Percentiles rank a stretch among this genome's conserved stretches.
These are phyloP conservation scores for Aspergillus pseudoglaucus DNA, from an alignment of 2,329 filamentous ascomycete genomes.

Conservation along the genomic window DNA sequence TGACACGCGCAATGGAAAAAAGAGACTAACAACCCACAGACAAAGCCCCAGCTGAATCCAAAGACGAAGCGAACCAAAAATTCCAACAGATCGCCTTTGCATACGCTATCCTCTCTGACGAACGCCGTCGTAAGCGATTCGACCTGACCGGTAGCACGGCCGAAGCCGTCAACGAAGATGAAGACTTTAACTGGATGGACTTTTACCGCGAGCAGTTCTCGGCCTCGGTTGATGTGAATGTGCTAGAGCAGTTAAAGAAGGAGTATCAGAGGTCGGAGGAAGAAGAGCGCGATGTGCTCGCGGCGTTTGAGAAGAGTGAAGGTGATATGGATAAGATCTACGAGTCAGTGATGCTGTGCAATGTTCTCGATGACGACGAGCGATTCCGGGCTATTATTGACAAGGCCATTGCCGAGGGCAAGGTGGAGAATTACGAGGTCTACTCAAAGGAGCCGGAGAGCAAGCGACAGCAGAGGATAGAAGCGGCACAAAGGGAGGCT, in stretches of 20 bases:
- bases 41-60: slow-evolving; percentile 64
- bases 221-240: slow-evolving; percentile 65
- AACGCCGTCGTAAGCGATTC: slow-evolving; percentile 73
- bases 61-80: slow-evolving; percentile 65
- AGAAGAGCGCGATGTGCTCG: slow-evolving; percentile 70
- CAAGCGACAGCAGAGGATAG: slow-evolving; percentile 53
- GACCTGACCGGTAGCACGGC: slow-evolving; percentile 84
- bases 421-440: slow-evolving; percentile 59
- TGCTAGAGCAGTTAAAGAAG: slow-evolving; percentile 67
- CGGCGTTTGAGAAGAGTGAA: slow-evolving; percentile 64
- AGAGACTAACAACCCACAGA: slow-evolving; percentile 45
- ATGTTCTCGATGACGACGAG: slow-evolving; percentile 76
- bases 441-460: slow-evolving; percentile 70
- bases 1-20: background rate
- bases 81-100: slow-evolving; percentile 93
- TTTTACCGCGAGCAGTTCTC: slow-evolving; percentile 83
- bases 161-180: slow-evolving; percentile 65
- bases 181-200: slow-evolving; percentile 80
- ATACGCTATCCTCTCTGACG: slow-evolving; percentile 85
- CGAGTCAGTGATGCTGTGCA: slow-evolving; percentile 76
- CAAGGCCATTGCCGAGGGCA: slow-evolving; percentile 63
- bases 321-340: slow-evolving; percentile 75
- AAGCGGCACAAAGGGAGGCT: slow-evolving; percentile 60
- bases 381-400: slow-evolving; percentile 77
- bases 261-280: slow-evolving; percentile 83